Percentiles rank a stretch among this genome's conserved stretches.
Evolutionary conservation across 768 basidiomycete genomes (phyloP).

Genomic region (Myochromella boudieri): DNA sequence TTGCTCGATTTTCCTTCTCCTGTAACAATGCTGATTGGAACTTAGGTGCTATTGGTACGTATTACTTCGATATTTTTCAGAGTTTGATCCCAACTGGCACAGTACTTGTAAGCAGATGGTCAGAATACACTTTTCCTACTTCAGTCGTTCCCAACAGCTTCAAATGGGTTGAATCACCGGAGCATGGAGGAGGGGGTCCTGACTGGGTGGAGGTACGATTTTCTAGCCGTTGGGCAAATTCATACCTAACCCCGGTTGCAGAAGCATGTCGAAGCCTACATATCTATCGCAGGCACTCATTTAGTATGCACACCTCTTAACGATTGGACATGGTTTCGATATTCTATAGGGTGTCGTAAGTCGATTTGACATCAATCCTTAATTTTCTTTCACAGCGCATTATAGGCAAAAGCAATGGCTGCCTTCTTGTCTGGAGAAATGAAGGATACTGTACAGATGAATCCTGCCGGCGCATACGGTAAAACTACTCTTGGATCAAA

Average conservation of each 20-base stretch:
- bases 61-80: neutral
- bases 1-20: neutral
- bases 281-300: slow-evolving; percentile 86
- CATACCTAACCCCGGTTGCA: slow-evolving; percentile 22
- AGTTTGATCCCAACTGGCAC: slow-evolving; percentile 12
- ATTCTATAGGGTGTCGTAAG: slow-evolving; percentile 68
- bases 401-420: slow-evolving; percentile 88
- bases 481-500: slow-evolving; percentile 9
- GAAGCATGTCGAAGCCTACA: slow-evolving; percentile 84
- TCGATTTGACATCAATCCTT: no score
- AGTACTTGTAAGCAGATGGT: slow-evolving; percentile 79
- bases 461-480: slow-evolving; percentile 80
- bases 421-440: slow-evolving; percentile 96
- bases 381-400: neutral
- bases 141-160: slow-evolving; percentile 46
- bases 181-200: slow-evolving; percentile 77
- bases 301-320: slow-evolving; percentile 41
- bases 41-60: slow-evolving; percentile 53
- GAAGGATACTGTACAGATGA: slow-evolving; percentile 87
- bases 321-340: neutral
- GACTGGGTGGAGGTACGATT: slow-evolving; percentile 84
- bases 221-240: neutral
- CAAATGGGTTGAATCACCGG: slow-evolving; percentile 94
- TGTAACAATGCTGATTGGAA: neutral
- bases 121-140: slow-evolving; percentile 6